Conservation (phyloP, 78 protist genomes). For the Dictyostelium brefeldianum region DNA sequence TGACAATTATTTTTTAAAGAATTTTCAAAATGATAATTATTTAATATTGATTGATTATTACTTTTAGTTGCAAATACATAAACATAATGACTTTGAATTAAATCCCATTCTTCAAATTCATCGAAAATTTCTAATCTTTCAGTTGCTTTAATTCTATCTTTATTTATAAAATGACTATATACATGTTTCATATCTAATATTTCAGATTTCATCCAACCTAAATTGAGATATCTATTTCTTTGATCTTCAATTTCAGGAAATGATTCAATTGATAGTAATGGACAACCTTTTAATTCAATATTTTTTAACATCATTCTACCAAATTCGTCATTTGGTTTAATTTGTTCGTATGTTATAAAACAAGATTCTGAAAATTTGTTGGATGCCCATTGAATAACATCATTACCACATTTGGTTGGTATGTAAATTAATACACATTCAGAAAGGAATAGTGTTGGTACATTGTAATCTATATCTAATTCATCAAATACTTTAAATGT, state of each 20-base stretch:
- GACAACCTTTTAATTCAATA: slow-evolving; percentile 85
- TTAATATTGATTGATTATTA: background rate
- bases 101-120: slow-evolving; percentile 84
- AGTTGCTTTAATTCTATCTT: slow-evolving; percentile 46
- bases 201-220: slow-evolving; percentile 71
- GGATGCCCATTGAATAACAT: slow-evolving; percentile 57
- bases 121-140: slow-evolving; percentile 80
- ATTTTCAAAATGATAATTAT: slow-evolving; percentile 31
- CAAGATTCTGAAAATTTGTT: slow-evolving; percentile 30
- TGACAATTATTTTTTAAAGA: background rate
- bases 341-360: slow-evolving; percentile 82
- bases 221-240: slow-evolving; percentile 32
- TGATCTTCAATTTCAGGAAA: slow-evolving; percentile 76
- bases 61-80: slow-evolving; percentile 72
- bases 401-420: slow-evolving; percentile 50
- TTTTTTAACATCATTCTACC: slow-evolving; percentile 83
- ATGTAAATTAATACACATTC: slow-evolving; percentile 80
- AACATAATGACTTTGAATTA: slow-evolving; percentile 80
- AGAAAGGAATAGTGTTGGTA: slow-evolving; percentile 70
- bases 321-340: slow-evolving; percentile 83
- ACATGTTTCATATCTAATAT: slow-evolving; percentile 70
- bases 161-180: slow-evolving; percentile 68
- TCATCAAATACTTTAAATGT: slow-evolving; percentile 13
- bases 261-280: slow-evolving; percentile 52
- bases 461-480: slow-evolving; percentile 27